Base-by-base conservation (phyloP, 495 filamentous ascomycete species). In the Tuber melanosporum region DNA sequence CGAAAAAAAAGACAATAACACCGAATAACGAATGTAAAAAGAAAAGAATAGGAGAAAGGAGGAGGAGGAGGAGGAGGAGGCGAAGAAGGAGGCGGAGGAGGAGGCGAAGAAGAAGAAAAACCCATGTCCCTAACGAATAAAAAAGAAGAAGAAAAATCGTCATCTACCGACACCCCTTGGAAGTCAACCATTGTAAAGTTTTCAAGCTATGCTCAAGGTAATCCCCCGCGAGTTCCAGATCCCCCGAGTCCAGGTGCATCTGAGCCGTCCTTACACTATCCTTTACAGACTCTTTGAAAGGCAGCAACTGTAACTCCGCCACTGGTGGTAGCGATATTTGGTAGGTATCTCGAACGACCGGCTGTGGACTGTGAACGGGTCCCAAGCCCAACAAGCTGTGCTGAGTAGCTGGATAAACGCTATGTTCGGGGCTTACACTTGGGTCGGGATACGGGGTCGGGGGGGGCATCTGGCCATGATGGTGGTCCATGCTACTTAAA, bases 281-380 rank as follows among this genome's bases (percentile, higher is more conserved):
- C 39, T 75, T 77, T 9, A 82, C 71, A 76, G 72, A 74, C 39
- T 79, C 77, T 70, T 79, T 74, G 73, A 79, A 70, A 41, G 76
- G 75, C 1, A 71, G 20, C 36, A 78, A 76, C 22, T 79, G 79
- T n/a, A 80, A 41, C 12, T 75, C 70, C 15, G 80, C 73, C 43
- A 82, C 81, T 43, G 77, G 78, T 62, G 81, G 81, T 7, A 82
- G 74, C 26, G 80, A 82, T 74, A 82, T 72, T n/a, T 73, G 47
- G 47, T 73, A 77, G 22, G 74, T 74, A 57, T 80, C 75, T 69
- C 73, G 73, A 73, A 79, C 76, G 49, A 76, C 79, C 73, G 80
- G 80, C 20, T 76, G 81, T 26, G 73, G 26, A 36, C 77, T 75
- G 39, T 77, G 79, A 41, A 75, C 52, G 39, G 57, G 72, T 39